Evolutionary conservation across 192 early-diverging fungal species (phyloP), one percentile per base, ranked within the genome.

Genomic region (Cladochytrium replicatum): DNA sequence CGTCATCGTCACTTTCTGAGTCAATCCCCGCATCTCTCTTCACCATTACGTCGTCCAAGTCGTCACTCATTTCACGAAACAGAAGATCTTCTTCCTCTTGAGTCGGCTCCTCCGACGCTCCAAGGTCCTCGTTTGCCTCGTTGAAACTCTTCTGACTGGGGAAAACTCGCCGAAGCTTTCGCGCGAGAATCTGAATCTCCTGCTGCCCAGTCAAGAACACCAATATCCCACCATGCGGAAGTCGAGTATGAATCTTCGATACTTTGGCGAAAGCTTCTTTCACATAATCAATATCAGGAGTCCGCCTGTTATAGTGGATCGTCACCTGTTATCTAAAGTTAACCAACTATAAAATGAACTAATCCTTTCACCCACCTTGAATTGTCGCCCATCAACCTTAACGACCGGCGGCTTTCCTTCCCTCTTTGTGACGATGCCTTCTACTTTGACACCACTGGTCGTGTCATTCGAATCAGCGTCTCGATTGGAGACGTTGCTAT

Each of bases 171-270:
- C 80, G 75, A 5, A 99, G 70, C 57, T 79, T 74, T 45, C 78
- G 80, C 43, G 85, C 86, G 9, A 93, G 57, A 0, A 77, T 69
- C 19, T 71, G 79, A 29, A 99, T 91, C 63, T 99, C 96, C 25
- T 84, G 82, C 57, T 97, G 92, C 23, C 96, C 94, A 9, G 92
- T 89, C 55, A 96, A 54, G 60, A 99, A 99, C 22, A 99, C 80
- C 22, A 99, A 72, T 26, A 99, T 93, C 1, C 86, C 94, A 43
- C 94, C 97, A 26, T 66, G 77, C 1, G 97, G 94, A n/a, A 99
- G 73, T 3, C 81, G 74, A 17, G 72, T 74, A 69, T 99, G 97
- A 46, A 99, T 95, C 63, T 97, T 97, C 58, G 69, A 66, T 3
- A 94, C 78, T 64, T 99, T 99, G 48, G 87, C 87, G 57, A 77